Evolutionary conservation across 225 moss, liverwort and hornwort species (phyloP).

Genomic region (Takakia lepidozioides): DNA sequence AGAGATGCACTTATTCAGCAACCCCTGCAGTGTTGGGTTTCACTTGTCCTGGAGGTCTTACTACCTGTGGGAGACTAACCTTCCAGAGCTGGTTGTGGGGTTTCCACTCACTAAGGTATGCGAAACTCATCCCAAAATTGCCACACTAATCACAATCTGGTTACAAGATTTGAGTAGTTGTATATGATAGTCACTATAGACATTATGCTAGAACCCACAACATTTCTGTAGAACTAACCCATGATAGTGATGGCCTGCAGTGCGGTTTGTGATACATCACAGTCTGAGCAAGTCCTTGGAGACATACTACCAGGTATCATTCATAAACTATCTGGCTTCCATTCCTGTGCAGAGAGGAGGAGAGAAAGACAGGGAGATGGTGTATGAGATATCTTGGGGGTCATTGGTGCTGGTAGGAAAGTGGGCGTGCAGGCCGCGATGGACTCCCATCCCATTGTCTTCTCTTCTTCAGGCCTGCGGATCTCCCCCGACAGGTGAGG

Average conservation of each 20-base stretch:
- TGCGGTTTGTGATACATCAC: slow-evolving; percentile 97
- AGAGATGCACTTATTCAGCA: too few species aligned
- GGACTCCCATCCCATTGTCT: slow-evolving; percentile 96
- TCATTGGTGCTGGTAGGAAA: slow-evolving; percentile 54
- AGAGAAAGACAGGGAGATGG: background rate
- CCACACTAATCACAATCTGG: too few species aligned
- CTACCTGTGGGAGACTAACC: too few species aligned
- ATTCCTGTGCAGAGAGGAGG: background rate
- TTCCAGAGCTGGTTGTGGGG: too few species aligned
- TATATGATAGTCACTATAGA: too few species aligned
- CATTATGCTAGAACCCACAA: too few species aligned
- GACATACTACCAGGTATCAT: slow-evolving; percentile 88
- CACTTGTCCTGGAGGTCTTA: too few species aligned
- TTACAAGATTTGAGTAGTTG: too few species aligned
- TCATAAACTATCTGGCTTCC: background rate
- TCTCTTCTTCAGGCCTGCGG: slow-evolving; percentile 86
- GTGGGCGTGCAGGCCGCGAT: slow-evolving; percentile 97
- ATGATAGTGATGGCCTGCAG: slow-evolving; percentile 26
- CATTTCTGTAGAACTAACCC: background rate
- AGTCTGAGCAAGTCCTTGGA: slow-evolving; percentile 98
- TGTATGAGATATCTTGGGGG: slow-evolving; percentile 5
- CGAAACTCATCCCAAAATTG: too few species aligned
- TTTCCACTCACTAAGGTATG: too few species aligned
- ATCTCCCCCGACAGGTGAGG: slow-evolving; percentile 80
- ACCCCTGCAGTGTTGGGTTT: too few species aligned